A percentile compares a stretch with the other conserved stretches of the same genome.
phyloP scores from a whole-genome alignment of 2,329 filamentous ascomycete species.

The Xylaria sp. region DNA sequence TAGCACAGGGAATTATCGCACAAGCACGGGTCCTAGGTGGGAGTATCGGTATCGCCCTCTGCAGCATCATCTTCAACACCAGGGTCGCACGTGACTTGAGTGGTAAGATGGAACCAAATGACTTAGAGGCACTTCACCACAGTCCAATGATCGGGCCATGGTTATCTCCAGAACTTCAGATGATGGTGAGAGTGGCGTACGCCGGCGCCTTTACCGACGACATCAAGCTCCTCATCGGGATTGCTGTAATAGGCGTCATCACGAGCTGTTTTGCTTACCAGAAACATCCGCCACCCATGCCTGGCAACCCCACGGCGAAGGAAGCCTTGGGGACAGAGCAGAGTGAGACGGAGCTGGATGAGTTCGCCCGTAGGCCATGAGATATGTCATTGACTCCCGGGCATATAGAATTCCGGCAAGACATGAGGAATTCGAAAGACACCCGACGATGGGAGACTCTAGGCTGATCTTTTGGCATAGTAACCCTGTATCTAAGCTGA shows the following conservation, averaged over 20 bases:
- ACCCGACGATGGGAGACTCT: too few relatives aligned
- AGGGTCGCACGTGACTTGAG: conserved; percentile 55
- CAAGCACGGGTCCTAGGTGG: conserved; percentile 71
- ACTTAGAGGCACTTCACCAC: conserved; percentile 58
- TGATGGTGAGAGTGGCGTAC: conserved; percentile 56
- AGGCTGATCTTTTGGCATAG: conserved; percentile 1
- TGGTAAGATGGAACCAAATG: conserved; percentile 50
- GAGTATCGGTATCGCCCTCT: conserved; percentile 67
- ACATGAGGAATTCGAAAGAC: not conserved
- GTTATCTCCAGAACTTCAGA: conserved; percentile 50
- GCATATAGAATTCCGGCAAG: not conserved
- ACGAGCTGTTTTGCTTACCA: conserved; percentile 59
- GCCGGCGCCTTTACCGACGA: conserved; percentile 59
- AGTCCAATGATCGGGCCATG: conserved; percentile 56
- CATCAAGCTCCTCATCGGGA: conserved; percentile 59
- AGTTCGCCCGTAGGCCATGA: conserved; percentile 37
- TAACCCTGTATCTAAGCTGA: not conserved
- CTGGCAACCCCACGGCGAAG: conserved; percentile 43
- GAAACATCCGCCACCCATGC: conserved; percentile 52
- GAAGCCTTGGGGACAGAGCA: conserved; percentile 43
- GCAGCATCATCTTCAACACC: conserved; percentile 68
- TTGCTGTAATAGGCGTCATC: conserved; percentile 57
- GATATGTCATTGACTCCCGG: not conserved
- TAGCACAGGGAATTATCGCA: conserved; percentile 69
- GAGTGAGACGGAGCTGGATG: conserved; percentile 50